phyloP scores from a whole-genome alignment of 2,329 filamentous ascomycete genomes.

The Diaporthe capsici region DNA sequence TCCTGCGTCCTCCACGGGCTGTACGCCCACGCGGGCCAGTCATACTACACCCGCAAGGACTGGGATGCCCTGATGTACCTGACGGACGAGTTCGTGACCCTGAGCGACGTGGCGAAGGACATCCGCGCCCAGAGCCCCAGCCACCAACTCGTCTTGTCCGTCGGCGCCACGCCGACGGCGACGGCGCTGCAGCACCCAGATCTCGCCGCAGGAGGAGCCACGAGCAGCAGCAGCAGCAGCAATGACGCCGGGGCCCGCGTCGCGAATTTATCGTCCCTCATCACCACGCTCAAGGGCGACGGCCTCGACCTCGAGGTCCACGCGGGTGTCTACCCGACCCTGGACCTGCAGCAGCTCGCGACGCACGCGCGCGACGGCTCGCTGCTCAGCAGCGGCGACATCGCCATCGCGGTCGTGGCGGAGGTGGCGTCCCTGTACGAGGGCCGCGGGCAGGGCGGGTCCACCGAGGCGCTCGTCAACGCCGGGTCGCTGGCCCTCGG shows the following conservation, averaged over 20 bases:
- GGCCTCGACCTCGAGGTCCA: slow-evolving; percentile 75
- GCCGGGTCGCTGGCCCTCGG: slow-evolving; percentile 79
- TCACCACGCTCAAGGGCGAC: slow-evolving; percentile 54
- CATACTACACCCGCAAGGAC: slow-evolving; percentile 71
- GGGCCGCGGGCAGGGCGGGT: slow-evolving; percentile 62
- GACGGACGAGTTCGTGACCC: slow-evolving; percentile 69
- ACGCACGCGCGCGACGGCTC: slow-evolving; percentile 69
- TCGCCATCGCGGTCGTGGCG: slow-evolving; percentile 78
- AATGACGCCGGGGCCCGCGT: slow-evolving; percentile 43
- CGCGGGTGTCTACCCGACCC: slow-evolving; percentile 80
- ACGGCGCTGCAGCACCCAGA: slow-evolving; percentile 72
- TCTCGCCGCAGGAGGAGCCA: slow-evolving; percentile 41
- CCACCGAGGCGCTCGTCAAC: slow-evolving; percentile 76
- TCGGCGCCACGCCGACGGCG: slow-evolving; percentile 83
- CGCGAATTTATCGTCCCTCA: slow-evolving; percentile 53
- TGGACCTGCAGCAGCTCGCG: slow-evolving; percentile 85
- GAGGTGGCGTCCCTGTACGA: slow-evolving; percentile 80
- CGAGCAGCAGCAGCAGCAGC: background rate
- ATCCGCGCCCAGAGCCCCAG: slow-evolving; percentile 51
- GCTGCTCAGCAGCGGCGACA: slow-evolving; percentile 64
- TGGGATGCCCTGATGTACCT: slow-evolving; percentile 70
- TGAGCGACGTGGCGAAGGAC: slow-evolving; percentile 61
- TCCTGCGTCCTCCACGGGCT: slow-evolving; percentile 39
- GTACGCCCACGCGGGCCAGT: slow-evolving; percentile 73
- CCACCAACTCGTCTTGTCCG: slow-evolving; percentile 68